Evolutionary conservation across 2,329 filamentous ascomycete genomes (phyloP), one percentile per base, ranked within the genome.

Genomic region (Aspergillus texensis): DNA sequence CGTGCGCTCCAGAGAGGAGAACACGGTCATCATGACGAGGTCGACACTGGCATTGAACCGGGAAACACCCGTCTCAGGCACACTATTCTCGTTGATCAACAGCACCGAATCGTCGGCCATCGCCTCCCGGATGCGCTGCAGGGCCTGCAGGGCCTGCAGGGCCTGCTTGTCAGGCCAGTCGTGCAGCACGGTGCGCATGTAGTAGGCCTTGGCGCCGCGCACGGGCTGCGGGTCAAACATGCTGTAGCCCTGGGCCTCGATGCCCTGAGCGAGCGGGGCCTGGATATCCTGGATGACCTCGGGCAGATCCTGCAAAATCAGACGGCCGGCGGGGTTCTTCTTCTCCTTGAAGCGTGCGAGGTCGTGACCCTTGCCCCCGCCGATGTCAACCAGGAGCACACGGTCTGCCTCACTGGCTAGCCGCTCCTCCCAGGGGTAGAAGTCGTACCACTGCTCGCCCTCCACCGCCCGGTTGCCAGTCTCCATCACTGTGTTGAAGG

Each of bases 211-310:
- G 0, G 80, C 80, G 3, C 79, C 80, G 28, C 71, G 75, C 9
- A 82, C 65, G 0, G 78, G 79, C 58, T 82, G 80, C 6, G 75
- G 71, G 0, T 71, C 75, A 60, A 81, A 78, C 64, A 80, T 78
- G 24, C 59, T 57, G 43, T 65, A 50, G 19, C 32, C 24, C 2
- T 52, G 39, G 19, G 39, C 24, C 12, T 56, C 57, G 34, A 65
- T 58, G 2, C 43, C 32, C 4, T 34, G 24, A 6, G 57, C 21
- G 12, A 52, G 41, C 6, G 52, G 52, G 2, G 24, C 4, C 58
- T 81, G 9, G 8, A 34, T 21, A 19, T 24, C 11, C 1, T 39
- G 14, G 21, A 61, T n/a, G 19, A 61, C 62, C 2, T 39, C 9
- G 4, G 62, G 39, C 0, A 63, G 24, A 12, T 63, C 62, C 19